Base-by-base conservation (phyloP, 2,329 filamentous ascomycete genomes). In the Fulvia fulva region DNA sequence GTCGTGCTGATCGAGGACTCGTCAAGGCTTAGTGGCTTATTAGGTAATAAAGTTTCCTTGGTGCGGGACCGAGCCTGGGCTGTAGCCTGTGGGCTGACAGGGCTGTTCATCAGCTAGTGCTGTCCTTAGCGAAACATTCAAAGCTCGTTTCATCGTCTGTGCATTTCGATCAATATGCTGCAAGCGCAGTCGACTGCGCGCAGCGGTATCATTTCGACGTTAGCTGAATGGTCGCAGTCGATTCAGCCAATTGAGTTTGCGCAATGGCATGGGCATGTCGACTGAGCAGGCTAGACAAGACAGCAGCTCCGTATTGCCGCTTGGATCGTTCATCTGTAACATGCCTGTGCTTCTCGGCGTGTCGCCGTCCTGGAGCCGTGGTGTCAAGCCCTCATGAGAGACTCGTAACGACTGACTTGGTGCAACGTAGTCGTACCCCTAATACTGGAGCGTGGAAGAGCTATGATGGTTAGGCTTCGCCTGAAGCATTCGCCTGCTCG, bases 331-430 rank as follows among this genome's bases (percentile, higher is more conserved):
- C 26, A 50, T 50, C 26, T 32, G n/a, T 28, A 26, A 45, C 51
- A 53, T 45, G 51, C 51, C 37, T 53, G 51, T 53, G 51, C 51
- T 43, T 21, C 21, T 8, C 51, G 37, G 51, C 51, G 37, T 23
- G 19, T 23, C 51, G 51, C 51, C 34, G 25, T 50, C 37, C 47
- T 32, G 47, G 47, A 32, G 25, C 23, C 25, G 47, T 32, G 47
- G 26, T 50, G 12, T 32, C 47, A 28, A 32, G 47, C 16, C 26
- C 41, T 45, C 11, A 25, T 23, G 50, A 52, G 50, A 52, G 50
- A 52, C 50, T 52, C n/a, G 19, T 9, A 52, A 52, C 30, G 50
- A 37, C 25, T 45, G 32, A 44, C 37, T 34, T 44, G 41, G 32
- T 45, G 51, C 37, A 21, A 45, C 45, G 41, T 19, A 14, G 21